A percentile compares a stretch with the other conserved stretches of the same genome.
Conservation (phyloP, 306 rosid genomes). For the Begonia loranthoides region DNA sequence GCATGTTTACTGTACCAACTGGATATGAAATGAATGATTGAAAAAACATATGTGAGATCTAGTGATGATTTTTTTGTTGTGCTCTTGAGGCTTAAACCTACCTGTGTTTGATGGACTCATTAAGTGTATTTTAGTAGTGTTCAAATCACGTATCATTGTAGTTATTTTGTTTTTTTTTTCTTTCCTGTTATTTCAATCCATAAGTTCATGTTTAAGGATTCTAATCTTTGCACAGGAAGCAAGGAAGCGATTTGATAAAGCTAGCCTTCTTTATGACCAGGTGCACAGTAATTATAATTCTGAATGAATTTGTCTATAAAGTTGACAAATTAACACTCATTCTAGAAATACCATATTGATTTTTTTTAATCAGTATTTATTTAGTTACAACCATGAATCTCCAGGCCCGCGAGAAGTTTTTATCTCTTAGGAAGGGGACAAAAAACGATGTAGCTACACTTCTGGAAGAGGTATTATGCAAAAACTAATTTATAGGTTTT, state of each 20-base stretch:
- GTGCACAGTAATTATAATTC: constrained; percentile 23
- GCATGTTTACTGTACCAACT: too few species aligned
- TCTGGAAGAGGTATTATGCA: constrained; percentile 70
- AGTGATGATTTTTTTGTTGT: too few species aligned
- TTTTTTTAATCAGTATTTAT: not conserved
- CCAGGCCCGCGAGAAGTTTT: constrained; percentile 94
- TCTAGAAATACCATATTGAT: too few species aligned
- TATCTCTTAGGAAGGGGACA: constrained; percentile 90
- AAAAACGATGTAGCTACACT: constrained; percentile 58
- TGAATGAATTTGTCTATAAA: not conserved
- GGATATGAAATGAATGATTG: too few species aligned
- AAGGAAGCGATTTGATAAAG: constrained; percentile 95
- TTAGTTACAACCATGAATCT: constrained; percentile 5
- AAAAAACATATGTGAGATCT: too few species aligned
- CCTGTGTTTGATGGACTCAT: not conserved
- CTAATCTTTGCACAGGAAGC: constrained; percentile 75
- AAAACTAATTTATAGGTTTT: constrained; percentile 2
- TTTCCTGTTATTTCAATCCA: constrained; percentile 7
- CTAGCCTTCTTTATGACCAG: constrained; percentile 96
- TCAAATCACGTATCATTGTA: too few species aligned
- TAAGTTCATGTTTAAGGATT: constrained; percentile 17
- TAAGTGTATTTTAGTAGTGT: not conserved
- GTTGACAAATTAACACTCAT: constrained; percentile 6
- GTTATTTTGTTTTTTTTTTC: constrained; percentile 12
- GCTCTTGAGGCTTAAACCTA: too few species aligned